phyloP scores from a whole-genome alignment of 164 flowering plant genomes.

The Akebia trifoliata region DNA sequence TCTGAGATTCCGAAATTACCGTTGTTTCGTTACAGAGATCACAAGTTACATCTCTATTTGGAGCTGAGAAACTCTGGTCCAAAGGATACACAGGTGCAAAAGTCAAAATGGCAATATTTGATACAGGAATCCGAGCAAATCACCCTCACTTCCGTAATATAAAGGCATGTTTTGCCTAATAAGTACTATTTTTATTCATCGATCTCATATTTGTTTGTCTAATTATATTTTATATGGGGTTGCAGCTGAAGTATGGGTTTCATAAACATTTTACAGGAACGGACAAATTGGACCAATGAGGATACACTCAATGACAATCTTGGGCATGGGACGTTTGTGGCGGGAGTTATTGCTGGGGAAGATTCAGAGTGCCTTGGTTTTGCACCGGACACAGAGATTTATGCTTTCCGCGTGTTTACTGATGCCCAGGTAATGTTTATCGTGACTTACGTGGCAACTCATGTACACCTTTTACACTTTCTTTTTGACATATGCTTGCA shows the following conservation, averaged over 20 bases:
- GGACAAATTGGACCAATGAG: conserved; percentile 97
- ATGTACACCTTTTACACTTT: neutral
- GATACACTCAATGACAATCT: conserved; percentile 96
- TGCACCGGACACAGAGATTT: conserved; percentile 96
- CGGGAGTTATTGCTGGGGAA: conserved; percentile 96
- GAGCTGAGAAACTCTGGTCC: conserved; percentile 80
- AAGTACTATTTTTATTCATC: neutral
- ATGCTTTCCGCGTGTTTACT: conserved; percentile 96
- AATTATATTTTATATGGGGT: neutral
- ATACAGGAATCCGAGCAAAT: conserved; percentile 90
- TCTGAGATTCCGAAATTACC: too few relatives aligned
- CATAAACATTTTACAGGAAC: conserved; percentile 50
- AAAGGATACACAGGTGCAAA: conserved; percentile 89
- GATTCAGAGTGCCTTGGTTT: conserved; percentile 92
- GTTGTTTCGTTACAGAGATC: conserved; percentile 58
- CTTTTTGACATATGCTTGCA: too few relatives aligned
- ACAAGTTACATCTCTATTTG: conserved; percentile 94
- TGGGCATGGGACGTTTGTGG: conserved; percentile 99
- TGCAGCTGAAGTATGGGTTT: neutral
- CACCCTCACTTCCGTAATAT: conserved; percentile 98
- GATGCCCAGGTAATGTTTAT: conserved; percentile 95
- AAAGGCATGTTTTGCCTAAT: conserved; percentile 40
- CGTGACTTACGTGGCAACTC: conserved; percentile 9
- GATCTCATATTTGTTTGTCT: neutral
- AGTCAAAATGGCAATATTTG: conserved; percentile 98